Evolutionary conservation across 2,329 filamentous ascomycete species (phyloP), one percentile per base, ranked within the genome.

Genomic region (Teratosphaeria pseudoeucalypti): DNA sequence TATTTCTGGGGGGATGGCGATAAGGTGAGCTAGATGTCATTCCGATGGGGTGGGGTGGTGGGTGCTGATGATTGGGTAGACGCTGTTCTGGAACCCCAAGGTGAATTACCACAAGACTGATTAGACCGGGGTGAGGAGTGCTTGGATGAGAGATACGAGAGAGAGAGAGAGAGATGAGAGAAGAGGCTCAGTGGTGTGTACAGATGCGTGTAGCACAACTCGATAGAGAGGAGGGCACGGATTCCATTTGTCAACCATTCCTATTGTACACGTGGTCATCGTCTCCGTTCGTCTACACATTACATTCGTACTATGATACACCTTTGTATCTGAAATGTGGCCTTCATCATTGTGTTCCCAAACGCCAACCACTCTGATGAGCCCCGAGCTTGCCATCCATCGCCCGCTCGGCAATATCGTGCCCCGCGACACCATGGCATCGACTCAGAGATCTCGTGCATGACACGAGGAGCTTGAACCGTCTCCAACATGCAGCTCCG

Each of bases 21-120:
- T 81, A 94, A 97, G 89, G 89, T 90, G 66, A 71, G 81, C 23
- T 26, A 3, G 52, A 29, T 60, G 16, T 34, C 34, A 29, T 14
- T n/a, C 23, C 4, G 26, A 27, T 23, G 23, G 7, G 19, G 34
- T 47, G 26, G 9, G 19, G 49, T 6, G 37, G 47, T 32, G 29
- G 58, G 53, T 34, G 34, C 12, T 32, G 34, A 49, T 34, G 27
- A n/a, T 54, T 54, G 6, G 4, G 12, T 54, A 80, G 78, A 80
- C 78, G 57, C 69, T 77, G 52, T 81, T 81, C 88, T 99, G 94
- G 94, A 97, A 97, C 79, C 81, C 86, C 67, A 83, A 81, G 61
- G 91, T 96, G 81, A 97, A 97, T 86, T 92, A 95, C 82, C 91
- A 97, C 86, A 91, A 95, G 82, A 59, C 60, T 39, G 87, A 95